These are phyloP conservation scores for Lasiodiplodia gonubiensis DNA, from an alignment of 2,329 filamentous ascomycete genomes.

Conservation along the genomic window DNA sequence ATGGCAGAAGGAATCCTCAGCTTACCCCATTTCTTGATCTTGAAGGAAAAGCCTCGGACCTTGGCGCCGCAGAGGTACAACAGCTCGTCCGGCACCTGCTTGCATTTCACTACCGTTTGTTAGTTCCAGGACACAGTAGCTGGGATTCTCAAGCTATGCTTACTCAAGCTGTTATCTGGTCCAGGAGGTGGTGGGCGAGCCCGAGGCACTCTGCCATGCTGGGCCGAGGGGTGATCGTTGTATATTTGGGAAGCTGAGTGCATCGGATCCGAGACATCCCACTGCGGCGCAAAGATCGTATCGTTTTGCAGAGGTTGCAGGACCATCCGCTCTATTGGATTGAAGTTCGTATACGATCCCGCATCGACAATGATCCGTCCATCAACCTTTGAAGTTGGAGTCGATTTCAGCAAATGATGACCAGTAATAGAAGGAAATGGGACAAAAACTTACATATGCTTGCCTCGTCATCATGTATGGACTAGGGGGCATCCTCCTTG, in stretches of 20 bases:
- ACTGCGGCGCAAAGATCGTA: background rate
- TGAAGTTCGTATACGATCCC: background rate
- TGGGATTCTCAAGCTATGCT: no score
- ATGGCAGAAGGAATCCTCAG: background rate
- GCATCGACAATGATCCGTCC: conserved; percentile 60
- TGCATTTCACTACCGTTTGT: background rate
- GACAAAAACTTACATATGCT: conserved; percentile 44
- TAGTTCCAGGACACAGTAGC: background rate
- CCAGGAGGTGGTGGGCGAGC: no score
- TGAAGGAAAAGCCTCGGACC: conserved; percentile 41
- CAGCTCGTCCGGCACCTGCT: conserved; percentile 31
- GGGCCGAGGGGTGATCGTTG: no score
- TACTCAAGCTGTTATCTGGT: background rate
- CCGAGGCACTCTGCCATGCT: no score
- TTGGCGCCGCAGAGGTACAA: conserved; percentile 37
- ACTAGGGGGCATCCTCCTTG: conserved; percentile 33
- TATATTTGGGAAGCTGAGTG: background rate
- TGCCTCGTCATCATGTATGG: conserved; percentile 18
- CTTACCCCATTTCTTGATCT: conserved; percentile 42
- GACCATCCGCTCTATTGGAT: background rate
- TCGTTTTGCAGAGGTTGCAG: background rate
- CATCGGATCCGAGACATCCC: background rate
- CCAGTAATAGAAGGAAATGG: no score
- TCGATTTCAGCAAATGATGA: no score
- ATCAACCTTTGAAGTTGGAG: conserved; percentile 43